Evolutionary conservation across 2,329 filamentous ascomycete species (phyloP), one percentile per base, ranked within the genome.

Genomic region (Leptographium wingfieldii): DNA sequence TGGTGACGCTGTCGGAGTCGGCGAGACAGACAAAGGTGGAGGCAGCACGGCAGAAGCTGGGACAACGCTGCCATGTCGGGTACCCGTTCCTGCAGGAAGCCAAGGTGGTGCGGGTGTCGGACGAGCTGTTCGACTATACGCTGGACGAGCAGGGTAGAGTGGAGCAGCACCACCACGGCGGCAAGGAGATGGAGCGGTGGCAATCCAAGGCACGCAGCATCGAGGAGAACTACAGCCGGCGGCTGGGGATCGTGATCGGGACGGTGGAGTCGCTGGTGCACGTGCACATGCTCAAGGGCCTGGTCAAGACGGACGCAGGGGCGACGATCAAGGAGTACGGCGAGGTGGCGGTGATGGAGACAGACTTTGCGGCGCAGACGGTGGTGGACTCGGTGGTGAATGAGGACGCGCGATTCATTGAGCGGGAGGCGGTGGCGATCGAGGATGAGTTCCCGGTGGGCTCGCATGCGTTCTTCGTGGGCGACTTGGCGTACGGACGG

Each of bases 81-180:
- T 99, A 95, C 68, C 94, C 94, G 1, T 99, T 96, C 75, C 75
- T 99, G 64, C 89, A 95, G 67, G 95, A 99, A 74, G 94, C 90
- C 58, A 92, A 92, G 74, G 85, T 99, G 35, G 80, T 90, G 57
- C 86, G 85, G 59, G 89, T 97, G 1, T 92, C 91, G 1, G 94
- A 99, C 69, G 92, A 97, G 71, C 78, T 97, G 33, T 97, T 97
- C 70, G 87, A 88, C 67, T 99, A 96, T 69, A 78, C 85, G 22
- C 76, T 94, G 43, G 80, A 86, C 1, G 78, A 85, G 40, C 84
- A 63, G 83, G 55, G 35, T 11, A 83, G 87, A 55, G 77, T 92
- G 40, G 73, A 87, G 25, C 78, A 85, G 55, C 82, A 78, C 46
- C 85, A 90, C 25, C 91, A 96, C 70, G 80, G 79, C 29, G 84